A percentile compares a stretch with the other conserved stretches of the same genome.
phyloP scores from a whole-genome alignment of 495 filamentous ascomycete species.

The Lepidopterella palustris region DNA sequence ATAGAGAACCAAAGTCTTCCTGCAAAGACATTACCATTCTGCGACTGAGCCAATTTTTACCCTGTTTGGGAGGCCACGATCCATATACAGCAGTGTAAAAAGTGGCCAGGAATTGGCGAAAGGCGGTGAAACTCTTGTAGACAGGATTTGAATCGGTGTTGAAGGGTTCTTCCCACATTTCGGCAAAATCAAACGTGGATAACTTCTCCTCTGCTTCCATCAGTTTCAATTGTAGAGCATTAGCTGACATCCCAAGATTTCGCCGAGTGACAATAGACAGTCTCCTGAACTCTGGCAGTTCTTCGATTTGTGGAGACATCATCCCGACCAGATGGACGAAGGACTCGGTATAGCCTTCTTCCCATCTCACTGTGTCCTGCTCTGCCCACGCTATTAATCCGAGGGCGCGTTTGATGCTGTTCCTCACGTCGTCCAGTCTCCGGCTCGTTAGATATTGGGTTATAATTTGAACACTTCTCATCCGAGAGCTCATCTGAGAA shows the following conservation, averaged over 20 bases:
- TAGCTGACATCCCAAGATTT: slow-evolving; percentile 54
- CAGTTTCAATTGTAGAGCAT: slow-evolving; percentile 57
- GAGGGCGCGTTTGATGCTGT: slow-evolving; percentile 54
- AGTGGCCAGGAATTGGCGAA: slow-evolving; percentile 50
- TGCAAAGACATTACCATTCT: slow-evolving; percentile 52
- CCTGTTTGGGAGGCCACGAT: slow-evolving; percentile 51
- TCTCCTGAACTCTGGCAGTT: slow-evolving; percentile 50
- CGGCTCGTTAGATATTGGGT: slow-evolving; percentile 20
- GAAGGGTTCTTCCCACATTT: slow-evolving; percentile 51
- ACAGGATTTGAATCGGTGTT: slow-evolving; percentile 33
- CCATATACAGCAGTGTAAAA: slow-evolving; percentile 50
- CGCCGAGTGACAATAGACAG: slow-evolving; percentile 58
- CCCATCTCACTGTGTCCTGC: slow-evolving; percentile 51
- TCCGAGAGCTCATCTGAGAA: slow-evolving; percentile 11
- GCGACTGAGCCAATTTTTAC: slow-evolving; percentile 54
- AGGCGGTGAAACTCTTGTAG: slow-evolving; percentile 46
- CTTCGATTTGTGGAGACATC: slow-evolving; percentile 49
- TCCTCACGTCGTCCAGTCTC: slow-evolving; percentile 55
- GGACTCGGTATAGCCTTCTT: slow-evolving; percentile 60
- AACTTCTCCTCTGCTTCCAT: slow-evolving; percentile 55
- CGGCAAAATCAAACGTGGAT: slow-evolving; percentile 51
- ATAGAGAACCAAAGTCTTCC: slow-evolving; percentile 60
- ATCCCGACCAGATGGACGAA: slow-evolving; percentile 64
- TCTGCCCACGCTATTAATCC: slow-evolving; percentile 61
- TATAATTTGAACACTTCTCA: slow-evolving; percentile 26